Percentiles rank a stretch among this genome's conserved stretches.
phyloP scores from a whole-genome alignment of 495 filamentous ascomycete genomes.

The Penicillium lagena region DNA sequence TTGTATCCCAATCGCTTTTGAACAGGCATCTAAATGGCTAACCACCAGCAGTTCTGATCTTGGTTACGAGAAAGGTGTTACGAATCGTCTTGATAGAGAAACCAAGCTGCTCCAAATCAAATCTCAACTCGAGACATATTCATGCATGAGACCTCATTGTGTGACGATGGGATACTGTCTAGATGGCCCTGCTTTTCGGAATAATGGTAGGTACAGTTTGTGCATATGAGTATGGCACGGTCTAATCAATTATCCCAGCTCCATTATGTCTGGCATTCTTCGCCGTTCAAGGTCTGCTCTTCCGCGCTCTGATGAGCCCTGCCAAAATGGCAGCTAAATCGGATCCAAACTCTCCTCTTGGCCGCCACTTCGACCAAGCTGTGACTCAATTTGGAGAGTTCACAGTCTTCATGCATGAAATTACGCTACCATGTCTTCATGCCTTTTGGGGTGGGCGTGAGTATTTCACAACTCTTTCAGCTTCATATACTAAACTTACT shows the following conservation, averaged over 20 bases:
- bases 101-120: constrained; percentile 3
- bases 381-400: constrained; percentile 6
- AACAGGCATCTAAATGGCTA: no score
- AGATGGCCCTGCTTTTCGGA: no score
- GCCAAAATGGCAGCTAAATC: constrained; percentile 7
- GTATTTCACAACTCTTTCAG: background rate
- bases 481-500: no score
- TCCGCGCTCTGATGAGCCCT: constrained; percentile 10
- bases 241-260: background rate
- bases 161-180: background rate
- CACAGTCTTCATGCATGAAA: constrained; percentile 3
- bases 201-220: no score
- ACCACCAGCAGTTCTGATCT: background rate
- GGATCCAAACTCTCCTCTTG: constrained; percentile 5
- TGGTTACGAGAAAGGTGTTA: background rate
- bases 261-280: constrained; percentile 8
- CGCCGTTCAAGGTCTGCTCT: constrained; percentile 8
- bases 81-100: background rate
- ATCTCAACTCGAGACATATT: background rate
- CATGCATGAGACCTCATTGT: background rate
- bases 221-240: no score
- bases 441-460: constrained; percentile 11
- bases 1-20: no score
- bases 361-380: constrained; percentile 4
- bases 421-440: constrained; percentile 2